A percentile compares a stretch with the other conserved stretches of the same genome.
Conservation (phyloP, 768 basidiomycete genomes). For the Mycena vitilis region DNA sequence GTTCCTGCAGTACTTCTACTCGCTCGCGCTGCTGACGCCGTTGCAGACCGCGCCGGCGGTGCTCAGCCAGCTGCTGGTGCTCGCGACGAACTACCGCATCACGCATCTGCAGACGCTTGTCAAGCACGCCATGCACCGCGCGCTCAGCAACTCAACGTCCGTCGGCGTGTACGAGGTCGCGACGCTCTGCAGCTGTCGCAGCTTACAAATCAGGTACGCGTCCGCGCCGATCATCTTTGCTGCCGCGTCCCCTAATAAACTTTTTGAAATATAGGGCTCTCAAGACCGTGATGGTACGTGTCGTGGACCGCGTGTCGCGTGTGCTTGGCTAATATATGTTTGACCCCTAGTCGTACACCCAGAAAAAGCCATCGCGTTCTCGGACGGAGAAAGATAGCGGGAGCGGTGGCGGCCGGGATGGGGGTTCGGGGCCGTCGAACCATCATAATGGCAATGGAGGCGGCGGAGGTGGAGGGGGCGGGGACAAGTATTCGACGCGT, state of each 20-base stretch:
- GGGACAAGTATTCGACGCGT: conserved; percentile 50
- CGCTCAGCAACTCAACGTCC: conserved; percentile 84
- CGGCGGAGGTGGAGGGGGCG: conserved; percentile 32
- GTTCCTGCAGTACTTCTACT: conserved; percentile 94
- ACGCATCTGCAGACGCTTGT: conserved; percentile 80
- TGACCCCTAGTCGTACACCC: conserved; percentile 75
- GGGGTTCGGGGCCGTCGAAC: conserved; percentile 32
- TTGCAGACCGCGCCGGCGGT: conserved; percentile 93
- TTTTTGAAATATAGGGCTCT: conserved; percentile 58
- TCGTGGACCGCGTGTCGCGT: conserved; percentile 22
- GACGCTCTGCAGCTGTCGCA: conserved; percentile 88
- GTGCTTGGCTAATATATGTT: not conserved
- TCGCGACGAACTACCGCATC: conserved; percentile 87
- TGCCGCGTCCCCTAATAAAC: not conserved
- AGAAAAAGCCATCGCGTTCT: conserved; percentile 74
- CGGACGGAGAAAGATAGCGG: conserved; percentile 59
- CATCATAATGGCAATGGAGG: conserved; percentile 32
- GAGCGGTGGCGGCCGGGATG: conserved; percentile 46
- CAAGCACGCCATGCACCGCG: conserved; percentile 95
- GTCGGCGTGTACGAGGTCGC: conserved; percentile 97
- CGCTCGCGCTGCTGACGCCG: conserved; percentile 86
- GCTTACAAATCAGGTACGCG: conserved; percentile 86
- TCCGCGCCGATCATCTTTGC: conserved; percentile 15
- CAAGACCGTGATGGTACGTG: conserved; percentile 84
- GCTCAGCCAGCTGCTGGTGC: conserved; percentile 85